Evolutionary conservation across 2,329 filamentous ascomycete species (phyloP).

Genomic region (Trichophyton simii): DNA sequence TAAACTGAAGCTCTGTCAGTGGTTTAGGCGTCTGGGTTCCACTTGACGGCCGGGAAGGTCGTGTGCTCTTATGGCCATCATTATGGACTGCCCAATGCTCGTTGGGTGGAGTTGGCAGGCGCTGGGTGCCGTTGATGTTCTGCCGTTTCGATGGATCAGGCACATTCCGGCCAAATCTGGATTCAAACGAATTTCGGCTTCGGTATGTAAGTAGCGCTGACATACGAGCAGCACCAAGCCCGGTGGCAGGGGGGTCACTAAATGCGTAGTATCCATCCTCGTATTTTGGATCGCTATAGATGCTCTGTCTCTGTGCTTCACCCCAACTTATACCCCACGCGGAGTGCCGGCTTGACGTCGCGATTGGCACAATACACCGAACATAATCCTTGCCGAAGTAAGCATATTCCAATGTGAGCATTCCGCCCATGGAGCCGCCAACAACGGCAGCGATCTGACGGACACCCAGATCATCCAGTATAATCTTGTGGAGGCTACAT

Average conservation of each 20-base stretch:
- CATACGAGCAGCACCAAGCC: conserved; percentile 91
- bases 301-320: conserved; percentile 50
- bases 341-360: conserved; percentile 44
- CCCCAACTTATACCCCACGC: conserved; percentile 50
- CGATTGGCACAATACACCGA: conserved; percentile 42
- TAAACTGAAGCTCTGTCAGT: conserved; percentile 28
- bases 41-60: conserved; percentile 21
- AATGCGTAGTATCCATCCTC: conserved; percentile 92
- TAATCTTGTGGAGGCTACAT: conserved; percentile 40
- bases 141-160: conserved; percentile 74
- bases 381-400: conserved; percentile 60
- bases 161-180: conserved; percentile 83
- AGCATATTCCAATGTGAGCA: conserved; percentile 45
- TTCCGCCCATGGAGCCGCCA: conserved; percentile 48
- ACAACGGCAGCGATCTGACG: conserved; percentile 43
- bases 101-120: conserved; percentile 49
- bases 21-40: conserved; percentile 11
- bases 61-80: conserved; percentile 58
- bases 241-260: conserved; percentile 71
- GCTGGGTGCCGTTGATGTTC: conserved; percentile 59
- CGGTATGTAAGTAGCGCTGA: conserved; percentile 89
- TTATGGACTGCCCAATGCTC: conserved; percentile 74
- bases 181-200: conserved; percentile 92
- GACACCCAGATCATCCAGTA: conserved; percentile 44
- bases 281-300: conserved; percentile 97